Conservation (phyloP, 1,284 basidiomycete species). For the Mycosarcoma maydis region DNA sequence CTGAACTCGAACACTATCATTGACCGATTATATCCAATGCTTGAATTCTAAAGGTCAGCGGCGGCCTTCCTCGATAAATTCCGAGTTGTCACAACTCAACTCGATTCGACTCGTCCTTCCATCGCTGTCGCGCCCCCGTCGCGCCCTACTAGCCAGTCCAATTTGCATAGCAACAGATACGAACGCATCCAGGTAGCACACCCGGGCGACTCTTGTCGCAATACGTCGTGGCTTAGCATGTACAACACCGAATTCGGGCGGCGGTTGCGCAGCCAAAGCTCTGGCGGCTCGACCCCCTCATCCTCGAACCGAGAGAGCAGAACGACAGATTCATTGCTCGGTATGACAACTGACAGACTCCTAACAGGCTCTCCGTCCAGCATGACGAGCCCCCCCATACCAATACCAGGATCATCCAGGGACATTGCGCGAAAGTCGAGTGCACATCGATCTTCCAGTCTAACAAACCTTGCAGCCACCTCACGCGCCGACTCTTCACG, state of each 20-base stretch:
- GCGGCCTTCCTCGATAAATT: too few relatives aligned
- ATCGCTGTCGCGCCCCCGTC: too few relatives aligned
- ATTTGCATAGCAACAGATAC: too few relatives aligned
- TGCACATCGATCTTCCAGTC: constrained; percentile 43
- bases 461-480: constrained; percentile 23
- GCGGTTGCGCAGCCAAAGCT: constrained; percentile 51
- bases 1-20: too few relatives aligned
- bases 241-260: constrained; percentile 61
- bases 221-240: constrained; percentile 29
- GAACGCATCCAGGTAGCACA: background rate
- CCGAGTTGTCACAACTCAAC: too few relatives aligned
- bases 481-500: constrained; percentile 35
- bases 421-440: constrained; percentile 19
- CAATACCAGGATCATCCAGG: constrained; percentile 31
- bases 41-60: too few relatives aligned
- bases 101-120: too few relatives aligned
- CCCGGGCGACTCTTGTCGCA: constrained; percentile 11
- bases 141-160: too few relatives aligned
- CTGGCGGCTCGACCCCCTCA: constrained; percentile 39
- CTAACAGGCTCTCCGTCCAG: constrained; percentile 18
- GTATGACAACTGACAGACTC: constrained; percentile 28
- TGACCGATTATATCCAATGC: too few relatives aligned
- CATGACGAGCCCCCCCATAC: constrained; percentile 18
- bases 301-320: constrained; percentile 30
- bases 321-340: constrained; percentile 26